Evolutionary conservation across 2,329 filamentous ascomycete species (phyloP), one percentile per base, ranked within the genome.

Genomic region (Sordariomycetes sp.): DNA sequence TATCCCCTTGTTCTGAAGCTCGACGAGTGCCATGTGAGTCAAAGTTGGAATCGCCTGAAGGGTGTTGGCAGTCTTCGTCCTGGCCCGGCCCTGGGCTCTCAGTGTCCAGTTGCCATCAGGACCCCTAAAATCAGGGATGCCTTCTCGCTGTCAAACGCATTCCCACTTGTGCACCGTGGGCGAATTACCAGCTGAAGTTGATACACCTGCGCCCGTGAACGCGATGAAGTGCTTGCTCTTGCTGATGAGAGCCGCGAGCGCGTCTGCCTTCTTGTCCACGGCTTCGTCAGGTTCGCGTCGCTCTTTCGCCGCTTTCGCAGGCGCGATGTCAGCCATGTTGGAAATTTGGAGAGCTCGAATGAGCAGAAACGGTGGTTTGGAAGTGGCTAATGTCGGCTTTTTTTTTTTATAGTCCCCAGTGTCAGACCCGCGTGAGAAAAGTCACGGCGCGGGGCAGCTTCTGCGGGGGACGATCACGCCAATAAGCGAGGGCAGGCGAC

Each of bases 71-170:
- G 56, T 53, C 8, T 37, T 40, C 1, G 50, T 54, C 2, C 46
- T 48, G 25, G 58, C 38, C 41, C 54, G 48, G 0, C 62, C 61
- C 38, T 66, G 63, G 2, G 62, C 63, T 34, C 51, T 47, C 2
- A 66, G 45, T 2, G 63, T 67, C 64, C 63, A 67, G 4, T 54
- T 55, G 2, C 64, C 64, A 25, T 66, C 54, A 0, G 64, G 62
- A 1, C 63, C 64, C n/a, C 64, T 54, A 34, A 68, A 69, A 32
- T 68, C 64, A 3, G 65, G 60, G 12, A 68, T 66, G 3, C 61
- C 62, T 64, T 14, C 3, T 17, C 7, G 6, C 5, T 7, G 4
- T 6, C 1, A 6, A 3, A 21, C 15, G 17, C 15, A 8, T 19
- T n/a, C 8, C 1, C 1, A 10, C 6, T 11, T 10, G 6, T 25